These are phyloP conservation scores for Verticillium albo-atrum DNA, from an alignment of 2,329 filamentous ascomycete genomes.

Conservation along the genomic window DNA sequence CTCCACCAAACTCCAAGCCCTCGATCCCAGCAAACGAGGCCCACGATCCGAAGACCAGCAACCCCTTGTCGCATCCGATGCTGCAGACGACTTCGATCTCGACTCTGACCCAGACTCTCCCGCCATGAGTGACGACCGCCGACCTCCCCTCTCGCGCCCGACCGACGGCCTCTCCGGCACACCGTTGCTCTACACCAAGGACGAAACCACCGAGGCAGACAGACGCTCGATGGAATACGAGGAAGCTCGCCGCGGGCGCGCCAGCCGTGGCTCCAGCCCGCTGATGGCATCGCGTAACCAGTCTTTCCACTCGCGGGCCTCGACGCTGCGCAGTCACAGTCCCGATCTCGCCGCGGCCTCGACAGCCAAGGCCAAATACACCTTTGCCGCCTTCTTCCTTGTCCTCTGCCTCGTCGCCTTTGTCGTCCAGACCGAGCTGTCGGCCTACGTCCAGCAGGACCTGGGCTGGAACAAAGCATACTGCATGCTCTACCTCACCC, in stretches of 20 bases:
- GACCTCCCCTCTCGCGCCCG: slow-evolving; percentile 41
- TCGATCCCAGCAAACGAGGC: not conserved
- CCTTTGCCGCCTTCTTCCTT: slow-evolving; percentile 81
- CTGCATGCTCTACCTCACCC: slow-evolving; percentile 97
- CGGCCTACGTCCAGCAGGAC: slow-evolving; percentile 89
- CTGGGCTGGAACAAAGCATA: slow-evolving; percentile 98
- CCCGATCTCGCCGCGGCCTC: slow-evolving; percentile 46
- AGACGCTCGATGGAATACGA: slow-evolving; percentile 5
- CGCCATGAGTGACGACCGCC: slow-evolving; percentile 38
- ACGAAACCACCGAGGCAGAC: slow-evolving; percentile 16
- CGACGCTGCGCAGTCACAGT: slow-evolving; percentile 74
- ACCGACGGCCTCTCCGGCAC: slow-evolving; percentile 38
- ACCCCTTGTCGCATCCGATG: not conserved
- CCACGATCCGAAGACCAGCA: not conserved
- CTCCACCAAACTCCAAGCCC: not conserved
- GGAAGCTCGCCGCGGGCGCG: slow-evolving; percentile 14
- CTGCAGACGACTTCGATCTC: slow-evolving; percentile 20
- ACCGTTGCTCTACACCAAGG: slow-evolving; percentile 34
- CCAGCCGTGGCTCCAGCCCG: slow-evolving; percentile 9
- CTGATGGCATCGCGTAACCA: slow-evolving; percentile 11
- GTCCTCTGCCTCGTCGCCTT: slow-evolving; percentile 81
- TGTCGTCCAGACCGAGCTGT: slow-evolving; percentile 91
- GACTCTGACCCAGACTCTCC: slow-evolving; percentile 29
- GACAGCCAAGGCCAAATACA: slow-evolving; percentile 67
- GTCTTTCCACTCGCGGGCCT: slow-evolving; percentile 40